Conservation (phyloP, 2,329 filamentous ascomycete species). For the Biscogniauxia mediterranea region DNA sequence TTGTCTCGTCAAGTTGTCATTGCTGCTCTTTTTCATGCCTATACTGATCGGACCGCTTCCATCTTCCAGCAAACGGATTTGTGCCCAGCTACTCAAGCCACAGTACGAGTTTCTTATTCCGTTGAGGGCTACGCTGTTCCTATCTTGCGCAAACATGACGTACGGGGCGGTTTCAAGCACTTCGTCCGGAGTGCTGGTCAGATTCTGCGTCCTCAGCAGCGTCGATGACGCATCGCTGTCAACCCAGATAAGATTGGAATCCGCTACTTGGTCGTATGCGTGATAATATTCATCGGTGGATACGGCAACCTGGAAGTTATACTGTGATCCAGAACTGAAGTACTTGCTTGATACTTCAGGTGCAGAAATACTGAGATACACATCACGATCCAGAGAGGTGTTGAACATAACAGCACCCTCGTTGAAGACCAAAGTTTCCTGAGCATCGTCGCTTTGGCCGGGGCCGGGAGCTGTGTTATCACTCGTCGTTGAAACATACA, state of each 20-base stretch:
- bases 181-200: slow-evolving; percentile 57
- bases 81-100: slow-evolving; percentile 66
- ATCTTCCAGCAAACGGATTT: slow-evolving; percentile 58
- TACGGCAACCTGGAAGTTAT: slow-evolving; percentile 77
- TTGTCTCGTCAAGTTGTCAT: slow-evolving; percentile 70
- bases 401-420: slow-evolving; percentile 69
- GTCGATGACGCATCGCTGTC: slow-evolving; percentile 81
- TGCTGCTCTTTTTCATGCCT: slow-evolving; percentile 67
- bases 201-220: slow-evolving; percentile 73
- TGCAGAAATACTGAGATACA: slow-evolving; percentile 77
- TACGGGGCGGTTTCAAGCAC: slow-evolving; percentile 62
- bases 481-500: slow-evolving; percentile 71
- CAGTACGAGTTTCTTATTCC: slow-evolving; percentile 82
- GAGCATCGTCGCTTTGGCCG: slow-evolving; percentile 40
- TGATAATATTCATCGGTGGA: slow-evolving; percentile 81
- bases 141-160: slow-evolving; percentile 72
- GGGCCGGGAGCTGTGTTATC: slow-evolving; percentile 68
- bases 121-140: slow-evolving; percentile 55
- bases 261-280: slow-evolving; percentile 51
- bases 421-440: slow-evolving; percentile 52
- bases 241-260: slow-evolving; percentile 68
- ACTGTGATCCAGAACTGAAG: slow-evolving; percentile 57
- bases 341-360: slow-evolving; percentile 57
- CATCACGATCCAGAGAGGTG: slow-evolving; percentile 59
- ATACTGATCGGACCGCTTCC: slow-evolving; percentile 49